phyloP scores from a whole-genome alignment of 495 filamentous ascomycete species.

The Gamarada debralockiae region DNA sequence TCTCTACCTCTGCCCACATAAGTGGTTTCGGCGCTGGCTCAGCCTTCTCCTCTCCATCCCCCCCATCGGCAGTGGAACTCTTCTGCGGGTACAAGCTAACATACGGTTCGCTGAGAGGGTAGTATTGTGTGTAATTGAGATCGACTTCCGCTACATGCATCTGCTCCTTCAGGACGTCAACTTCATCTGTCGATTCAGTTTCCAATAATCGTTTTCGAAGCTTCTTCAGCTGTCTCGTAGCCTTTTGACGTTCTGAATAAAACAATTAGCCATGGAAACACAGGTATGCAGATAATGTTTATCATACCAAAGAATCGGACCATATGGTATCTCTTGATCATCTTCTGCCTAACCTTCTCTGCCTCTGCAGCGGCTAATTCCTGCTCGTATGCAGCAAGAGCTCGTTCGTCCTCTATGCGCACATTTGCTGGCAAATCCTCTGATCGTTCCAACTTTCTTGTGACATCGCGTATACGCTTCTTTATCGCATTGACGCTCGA shows the following conservation, averaged over 20 bases:
- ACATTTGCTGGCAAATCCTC: conserved; percentile 70
- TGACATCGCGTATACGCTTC: conserved; percentile 47
- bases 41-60: conserved; percentile 12
- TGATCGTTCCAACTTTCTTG: conserved; percentile 27
- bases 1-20: conserved; percentile 68
- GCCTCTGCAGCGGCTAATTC: conserved; percentile 56
- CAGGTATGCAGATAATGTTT: not conserved
- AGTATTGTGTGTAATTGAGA: conserved; percentile 81
- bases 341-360: conserved; percentile 59
- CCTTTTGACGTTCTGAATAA: conserved; percentile 75
- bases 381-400: conserved; percentile 68
- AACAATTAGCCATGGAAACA: not conserved
- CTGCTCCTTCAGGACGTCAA: conserved; percentile 45
- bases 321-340: conserved; percentile 91
- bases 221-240: conserved; percentile 62
- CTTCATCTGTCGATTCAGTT: conserved; percentile 42
- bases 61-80: conserved; percentile 28
- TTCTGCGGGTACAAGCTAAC: conserved; percentile 65
- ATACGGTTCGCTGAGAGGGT: conserved; percentile 76
- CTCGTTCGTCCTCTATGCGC: conserved; percentile 73
- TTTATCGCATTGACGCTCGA: conserved; percentile 46
- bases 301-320: conserved; percentile 81
- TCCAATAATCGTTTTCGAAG: conserved; percentile 52
- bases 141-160: conserved; percentile 74
- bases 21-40: conserved; percentile 36